These are phyloP conservation scores for Colletotrichum godetiae DNA, from an alignment of 2,329 filamentous ascomycete genomes.

Conservation along the genomic window DNA sequence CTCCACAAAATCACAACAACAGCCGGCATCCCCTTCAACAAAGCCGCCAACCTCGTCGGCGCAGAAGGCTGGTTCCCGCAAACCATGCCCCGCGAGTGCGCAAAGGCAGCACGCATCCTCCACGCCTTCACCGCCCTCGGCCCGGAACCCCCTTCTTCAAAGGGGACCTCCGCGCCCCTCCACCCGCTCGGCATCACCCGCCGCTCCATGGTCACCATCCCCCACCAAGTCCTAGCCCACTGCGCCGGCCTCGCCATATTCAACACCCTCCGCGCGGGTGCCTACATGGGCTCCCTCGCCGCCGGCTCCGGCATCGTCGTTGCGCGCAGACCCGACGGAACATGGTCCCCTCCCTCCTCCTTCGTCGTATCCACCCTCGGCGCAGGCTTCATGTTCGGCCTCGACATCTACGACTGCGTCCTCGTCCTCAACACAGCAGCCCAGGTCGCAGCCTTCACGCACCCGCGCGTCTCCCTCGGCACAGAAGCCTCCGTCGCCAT, in stretches of 20 bases:
- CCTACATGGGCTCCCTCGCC: conserved; percentile 66
- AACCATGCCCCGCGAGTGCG: conserved; percentile 77
- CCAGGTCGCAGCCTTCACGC: conserved; percentile 76
- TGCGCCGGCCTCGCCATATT: conserved; percentile 72
- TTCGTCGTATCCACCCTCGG: conserved; percentile 78
- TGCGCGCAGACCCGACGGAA: conserved; percentile 66
- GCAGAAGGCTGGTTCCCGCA: conserved; percentile 83
- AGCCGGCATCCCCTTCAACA: conserved; percentile 74
- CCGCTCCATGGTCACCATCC: conserved; percentile 51
- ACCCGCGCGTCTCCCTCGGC: conserved; percentile 74
- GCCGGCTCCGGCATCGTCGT: conserved; percentile 71
- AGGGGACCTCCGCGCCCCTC: conserved; percentile 27
- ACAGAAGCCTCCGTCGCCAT: conserved; percentile 77
- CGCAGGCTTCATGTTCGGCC: conserved; percentile 76
- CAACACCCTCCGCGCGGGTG: conserved; percentile 70
- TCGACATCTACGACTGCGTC: conserved; percentile 83
- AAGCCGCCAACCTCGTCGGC: conserved; percentile 74
- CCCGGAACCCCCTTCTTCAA: conserved; percentile 24
- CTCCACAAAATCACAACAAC: conserved; percentile 76
- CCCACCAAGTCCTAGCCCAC: conserved; percentile 60
- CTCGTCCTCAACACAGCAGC: conserved; percentile 78
- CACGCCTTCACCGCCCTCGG: conserved; percentile 73
- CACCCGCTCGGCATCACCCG: conserved; percentile 46
- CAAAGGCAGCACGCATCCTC: conserved; percentile 80
- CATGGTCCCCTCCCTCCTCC: conserved; percentile 79